Evolutionary conservation across 2,329 filamentous ascomycete species (phyloP), one percentile per base, ranked within the genome.

Genomic region (Colletotrichum sp.): DNA sequence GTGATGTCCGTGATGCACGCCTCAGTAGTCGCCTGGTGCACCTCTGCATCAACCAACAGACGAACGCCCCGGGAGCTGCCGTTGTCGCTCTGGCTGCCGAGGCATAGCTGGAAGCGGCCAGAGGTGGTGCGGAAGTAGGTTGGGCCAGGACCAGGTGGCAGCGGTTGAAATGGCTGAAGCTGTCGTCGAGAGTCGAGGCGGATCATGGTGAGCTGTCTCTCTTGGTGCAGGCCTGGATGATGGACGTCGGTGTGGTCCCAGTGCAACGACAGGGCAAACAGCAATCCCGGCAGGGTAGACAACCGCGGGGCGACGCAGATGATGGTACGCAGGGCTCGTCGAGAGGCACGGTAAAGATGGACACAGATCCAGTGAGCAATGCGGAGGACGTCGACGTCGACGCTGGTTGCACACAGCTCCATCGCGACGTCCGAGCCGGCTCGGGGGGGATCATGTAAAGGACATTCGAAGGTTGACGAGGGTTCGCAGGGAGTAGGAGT

Each of bases 51-150:
- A n/a, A 67, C 10, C n/a, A 67, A 21, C 8, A 75, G 69, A 18
- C 24, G 73, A 32, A 75, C 32, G 18, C 63, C 18, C 4, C 68
- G 58, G 36, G 34, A 30, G 43, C 43, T 43, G 38, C 26, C 63
- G 26, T 28, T 34, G 55, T 55, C 57, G 63, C 26, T 24, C 16
- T 67, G 73, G 8, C 57, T 15, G 8, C 69, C 64, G 21, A 75
- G 43, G 57, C 69, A 73, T 28, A 75, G 10, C n/a, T 75, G 69
- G 16, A 72, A 30, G 16, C 57, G 55, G 24, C 73, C 73, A 10
- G 69, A 72, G 16, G 48, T 34, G 64, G 38, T 73, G 57, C 73
- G 73, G 24, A 58, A 32, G 16, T 58, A 67, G 13, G 55, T 67
- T 43, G 69, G 24, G 6, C 24, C 12, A 18, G 55, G 18, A 16